A percentile compares a stretch with the other conserved stretches of the same genome.
Evolutionary conservation across 163 green algal species (phyloP).

Genomic region (Trebouxia gelatinosa): DNA sequence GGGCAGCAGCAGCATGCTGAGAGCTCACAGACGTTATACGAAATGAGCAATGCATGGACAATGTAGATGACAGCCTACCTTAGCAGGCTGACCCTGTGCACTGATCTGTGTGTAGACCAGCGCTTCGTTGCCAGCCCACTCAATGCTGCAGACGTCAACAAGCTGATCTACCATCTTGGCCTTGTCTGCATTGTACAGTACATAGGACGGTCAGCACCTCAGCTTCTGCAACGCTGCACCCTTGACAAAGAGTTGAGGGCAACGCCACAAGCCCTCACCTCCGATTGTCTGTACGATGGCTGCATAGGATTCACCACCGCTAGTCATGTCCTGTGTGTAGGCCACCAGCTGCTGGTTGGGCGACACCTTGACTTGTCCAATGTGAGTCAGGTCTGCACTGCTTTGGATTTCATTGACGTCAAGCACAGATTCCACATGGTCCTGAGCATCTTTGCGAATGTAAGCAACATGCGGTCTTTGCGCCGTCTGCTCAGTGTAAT

Average conservation of each 20-base stretch:
- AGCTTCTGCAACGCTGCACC: background rate
- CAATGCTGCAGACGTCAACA: background rate
- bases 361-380: conserved; percentile 35
- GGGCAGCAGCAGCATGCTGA: too few species aligned
- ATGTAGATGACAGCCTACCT: too few species aligned
- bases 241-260: too few species aligned
- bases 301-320: background rate
- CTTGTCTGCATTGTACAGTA: background rate
- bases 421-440: conserved; percentile 34
- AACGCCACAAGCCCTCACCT: conserved; percentile 5
- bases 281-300: background rate
- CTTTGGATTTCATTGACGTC: conserved; percentile 36
- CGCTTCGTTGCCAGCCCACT: background rate
- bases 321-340: background rate
- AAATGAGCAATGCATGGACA: too few species aligned
- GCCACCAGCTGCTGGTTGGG: conserved; percentile 1
- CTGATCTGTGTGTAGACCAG: conserved; percentile 3
- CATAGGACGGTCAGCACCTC: background rate
- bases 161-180: background rate
- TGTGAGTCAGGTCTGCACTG: conserved; percentile 21
- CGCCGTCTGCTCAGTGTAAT: conserved; percentile 31
- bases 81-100: background rate
- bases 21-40: too few species aligned
- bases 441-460: conserved; percentile 19
- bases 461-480: conserved; percentile 4